Percentiles rank a stretch among this genome's conserved stretches.
Evolutionary conservation across 1,139 yeast species (phyloP).

Genomic region (Waltiozyma sp.): DNA sequence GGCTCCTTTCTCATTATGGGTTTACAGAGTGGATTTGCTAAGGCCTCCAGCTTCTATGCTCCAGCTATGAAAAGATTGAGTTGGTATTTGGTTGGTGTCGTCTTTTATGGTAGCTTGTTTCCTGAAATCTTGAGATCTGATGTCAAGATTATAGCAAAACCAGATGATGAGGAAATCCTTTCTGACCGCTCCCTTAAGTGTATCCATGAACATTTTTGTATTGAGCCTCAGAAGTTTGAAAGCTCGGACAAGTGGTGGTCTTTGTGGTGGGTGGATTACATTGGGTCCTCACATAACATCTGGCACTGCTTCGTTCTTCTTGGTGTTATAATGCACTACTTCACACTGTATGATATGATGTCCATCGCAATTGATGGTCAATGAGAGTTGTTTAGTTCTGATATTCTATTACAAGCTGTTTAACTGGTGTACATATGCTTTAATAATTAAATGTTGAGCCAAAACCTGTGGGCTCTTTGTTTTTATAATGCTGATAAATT

Average conservation of each 20-base stretch:
- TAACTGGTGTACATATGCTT: too few relatives aligned
- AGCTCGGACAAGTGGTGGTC: conserved; percentile 42
- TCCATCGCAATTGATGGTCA: background rate
- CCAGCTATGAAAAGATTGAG: conserved; percentile 59
- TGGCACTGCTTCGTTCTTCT: conserved; percentile 91
- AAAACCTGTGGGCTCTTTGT: too few relatives aligned
- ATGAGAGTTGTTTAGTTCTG: background rate
- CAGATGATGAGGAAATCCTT: conserved; percentile 22
- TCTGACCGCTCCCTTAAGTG: conserved; percentile 21
- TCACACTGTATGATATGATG: conserved; percentile 64
- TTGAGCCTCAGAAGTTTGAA: conserved; percentile 34
- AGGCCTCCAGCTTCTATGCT: conserved; percentile 40
- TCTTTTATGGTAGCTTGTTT: conserved; percentile 75
- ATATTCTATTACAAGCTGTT: too few relatives aligned
- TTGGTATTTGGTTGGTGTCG: conserved; percentile 75
- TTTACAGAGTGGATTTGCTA: conserved; percentile 42
- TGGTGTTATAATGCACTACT: conserved; percentile 81
- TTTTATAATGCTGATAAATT: too few relatives aligned
- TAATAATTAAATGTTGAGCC: too few relatives aligned
- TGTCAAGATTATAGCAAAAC: conserved; percentile 25
- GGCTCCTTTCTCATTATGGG: conserved; percentile 51
- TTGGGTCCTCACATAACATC: conserved; percentile 69
- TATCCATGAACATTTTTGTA: conserved; percentile 40
- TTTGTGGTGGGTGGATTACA: conserved; percentile 79
- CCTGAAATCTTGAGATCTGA: conserved; percentile 87